Percentiles rank a stretch among this genome's conserved stretches.
Evolutionary conservation across 2,329 filamentous ascomycete species (phyloP).

Genomic region (Aureobasidium vineae): DNA sequence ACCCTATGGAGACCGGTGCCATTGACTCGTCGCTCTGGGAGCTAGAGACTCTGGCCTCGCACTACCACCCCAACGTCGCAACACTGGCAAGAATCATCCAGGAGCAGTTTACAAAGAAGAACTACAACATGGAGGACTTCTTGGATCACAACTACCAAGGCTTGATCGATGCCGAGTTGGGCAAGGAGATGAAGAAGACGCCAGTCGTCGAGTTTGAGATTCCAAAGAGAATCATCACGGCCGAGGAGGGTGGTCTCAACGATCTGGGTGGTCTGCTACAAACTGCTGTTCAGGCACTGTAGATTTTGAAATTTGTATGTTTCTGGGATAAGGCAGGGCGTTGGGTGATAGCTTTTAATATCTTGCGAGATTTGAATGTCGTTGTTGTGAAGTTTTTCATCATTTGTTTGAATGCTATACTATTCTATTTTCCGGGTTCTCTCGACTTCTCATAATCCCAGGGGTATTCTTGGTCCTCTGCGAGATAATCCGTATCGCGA

Average conservation of each 20-base stretch:
- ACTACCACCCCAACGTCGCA: constrained; percentile 96
- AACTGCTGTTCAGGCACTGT: constrained; percentile 31
- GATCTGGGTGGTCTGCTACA: constrained; percentile 34
- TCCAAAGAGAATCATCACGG: constrained; percentile 73
- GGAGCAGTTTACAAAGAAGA: constrained; percentile 94
- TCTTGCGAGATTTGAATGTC: neutral
- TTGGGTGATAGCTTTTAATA: neutral
- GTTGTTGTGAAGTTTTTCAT: neutral
- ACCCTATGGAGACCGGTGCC: constrained; percentile 81
- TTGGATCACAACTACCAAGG: constrained; percentile 88
- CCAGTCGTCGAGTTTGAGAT: constrained; percentile 94
- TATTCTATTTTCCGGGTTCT: constrained; percentile 2
- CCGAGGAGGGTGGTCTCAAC: constrained; percentile 35
- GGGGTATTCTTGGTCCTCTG: constrained; percentile 7
- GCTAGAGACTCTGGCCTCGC: constrained; percentile 81
- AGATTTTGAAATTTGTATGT: neutral
- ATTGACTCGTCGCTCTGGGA: constrained; percentile 97
- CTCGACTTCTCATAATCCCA: neutral
- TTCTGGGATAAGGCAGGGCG: constrained; percentile 6
- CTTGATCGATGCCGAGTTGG: constrained; percentile 78
- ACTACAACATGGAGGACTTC: constrained; percentile 96
- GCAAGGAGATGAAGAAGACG: constrained; percentile 77
- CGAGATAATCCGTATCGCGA: neutral
- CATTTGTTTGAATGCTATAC: neutral
- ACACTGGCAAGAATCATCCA: constrained; percentile 90